Evolutionary conservation across 1,284 basidiomycete species (phyloP).

Genomic region (Naganishia albida): DNA sequence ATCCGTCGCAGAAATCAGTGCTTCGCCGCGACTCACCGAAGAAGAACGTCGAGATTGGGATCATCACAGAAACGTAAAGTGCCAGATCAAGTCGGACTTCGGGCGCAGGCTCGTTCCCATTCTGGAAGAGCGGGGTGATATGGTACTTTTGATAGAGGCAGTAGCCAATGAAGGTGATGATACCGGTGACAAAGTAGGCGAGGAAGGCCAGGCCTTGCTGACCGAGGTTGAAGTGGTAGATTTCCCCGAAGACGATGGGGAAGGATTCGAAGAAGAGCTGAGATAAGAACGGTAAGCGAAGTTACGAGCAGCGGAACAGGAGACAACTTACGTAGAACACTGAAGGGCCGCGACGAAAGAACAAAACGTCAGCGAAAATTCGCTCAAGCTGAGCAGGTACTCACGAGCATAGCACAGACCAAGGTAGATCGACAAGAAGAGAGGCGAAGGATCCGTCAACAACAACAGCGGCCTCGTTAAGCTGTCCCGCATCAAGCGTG

Average conservation of each 20-base stretch:
- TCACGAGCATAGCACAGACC: conserved; percentile 37
- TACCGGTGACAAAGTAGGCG: conserved; percentile 42
- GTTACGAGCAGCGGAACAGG: conserved; percentile 11
- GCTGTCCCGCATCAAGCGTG: conserved; percentile 18
- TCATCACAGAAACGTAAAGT: conserved; percentile 32
- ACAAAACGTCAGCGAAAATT: neutral
- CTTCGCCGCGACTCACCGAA: conserved; percentile 30
- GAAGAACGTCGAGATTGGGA: conserved; percentile 35
- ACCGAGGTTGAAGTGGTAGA: conserved; percentile 40
- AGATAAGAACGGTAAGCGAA: neutral
- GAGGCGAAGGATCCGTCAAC: conserved; percentile 31
- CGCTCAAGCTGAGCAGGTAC: conserved; percentile 35
- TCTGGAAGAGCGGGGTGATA: conserved; percentile 37
- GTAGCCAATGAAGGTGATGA: conserved; percentile 38
- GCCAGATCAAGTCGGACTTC: conserved; percentile 34
- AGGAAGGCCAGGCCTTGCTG: conserved; percentile 31
- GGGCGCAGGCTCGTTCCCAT: conserved; percentile 32
- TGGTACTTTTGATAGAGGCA: conserved; percentile 37
- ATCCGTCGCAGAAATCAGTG: neutral
- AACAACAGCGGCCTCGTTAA: conserved; percentile 27
- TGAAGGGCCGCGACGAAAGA: conserved; percentile 31
- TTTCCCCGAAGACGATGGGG: conserved; percentile 38
- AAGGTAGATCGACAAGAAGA: conserved; percentile 32
- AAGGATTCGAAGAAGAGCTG: conserved; percentile 38
- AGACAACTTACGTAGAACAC: conserved; percentile 35